A percentile compares a stretch with the other conserved stretches of the same genome.
Evolutionary conservation across 106 monocot species (phyloP).

Genomic region (Phalaenopsis aphrodite): DNA sequence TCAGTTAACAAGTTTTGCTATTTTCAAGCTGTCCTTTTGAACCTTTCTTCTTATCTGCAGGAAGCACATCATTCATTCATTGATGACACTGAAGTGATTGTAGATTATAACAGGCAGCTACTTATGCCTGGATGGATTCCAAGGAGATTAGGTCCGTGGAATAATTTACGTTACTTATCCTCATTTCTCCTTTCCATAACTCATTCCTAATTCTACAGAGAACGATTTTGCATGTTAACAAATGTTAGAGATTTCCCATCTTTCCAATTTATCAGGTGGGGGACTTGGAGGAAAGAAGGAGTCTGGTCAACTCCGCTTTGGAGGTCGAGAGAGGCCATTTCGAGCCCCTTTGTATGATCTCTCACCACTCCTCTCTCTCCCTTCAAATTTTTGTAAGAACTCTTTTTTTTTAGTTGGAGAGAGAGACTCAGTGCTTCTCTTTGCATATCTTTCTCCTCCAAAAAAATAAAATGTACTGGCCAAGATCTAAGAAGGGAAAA

Average conservation of each 20-base stretch:
- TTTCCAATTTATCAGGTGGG: slow-evolving; percentile 45
- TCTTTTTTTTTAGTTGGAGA: too few species aligned
- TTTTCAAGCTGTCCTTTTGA: neutral
- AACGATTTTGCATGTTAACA: neutral
- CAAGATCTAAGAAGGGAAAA: neutral
- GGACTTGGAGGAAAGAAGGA: slow-evolving; percentile 93
- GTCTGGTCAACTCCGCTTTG: slow-evolving; percentile 97
- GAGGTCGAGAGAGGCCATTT: slow-evolving; percentile 96
- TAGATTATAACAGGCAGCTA: slow-evolving; percentile 88
- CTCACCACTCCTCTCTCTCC: neutral
- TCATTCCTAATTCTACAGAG: neutral
- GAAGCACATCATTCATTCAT: slow-evolving; percentile 81
- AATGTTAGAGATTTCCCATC: neutral
- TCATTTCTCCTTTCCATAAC: neutral
- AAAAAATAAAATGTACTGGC: neutral
- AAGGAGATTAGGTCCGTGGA: slow-evolving; percentile 63
- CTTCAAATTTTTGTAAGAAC: neutral
- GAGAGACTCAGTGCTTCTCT: too few species aligned
- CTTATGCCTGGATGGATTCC: slow-evolving; percentile 99
- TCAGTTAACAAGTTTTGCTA: neutral
- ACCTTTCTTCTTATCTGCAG: slow-evolving; percentile 23
- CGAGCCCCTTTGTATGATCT: slow-evolving; percentile 80
- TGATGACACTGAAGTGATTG: slow-evolving; percentile 82
- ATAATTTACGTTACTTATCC: neutral
- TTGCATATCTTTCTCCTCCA: too few species aligned